Base-by-base conservation (phyloP, 208 protist species). In the Lotmaria passim region DNA sequence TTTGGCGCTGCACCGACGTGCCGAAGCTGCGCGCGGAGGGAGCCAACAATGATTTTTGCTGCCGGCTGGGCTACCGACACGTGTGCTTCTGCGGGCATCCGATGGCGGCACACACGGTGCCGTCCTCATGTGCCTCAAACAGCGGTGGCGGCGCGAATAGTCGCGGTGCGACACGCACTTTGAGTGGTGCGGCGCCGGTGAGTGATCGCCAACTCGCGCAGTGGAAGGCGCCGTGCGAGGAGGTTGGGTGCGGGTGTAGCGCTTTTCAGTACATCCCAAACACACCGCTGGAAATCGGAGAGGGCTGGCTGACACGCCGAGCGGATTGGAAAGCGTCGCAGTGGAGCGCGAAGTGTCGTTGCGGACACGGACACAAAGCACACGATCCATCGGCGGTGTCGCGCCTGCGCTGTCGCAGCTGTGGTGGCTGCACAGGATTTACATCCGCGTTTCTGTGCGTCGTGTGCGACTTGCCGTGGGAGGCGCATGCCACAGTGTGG, bases 331-430 rank as follows among this genome's bases (percentile, higher is more conserved):
- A 96, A 62, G 66, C 75, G 14, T 48, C 64, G 38, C 41, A 65
- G 66, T 96, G 86, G 86, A 85, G 81, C 14, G 68, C 84, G 38
- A 93, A 93, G 79, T 97, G 93, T 73, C 82, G 80, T 51, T 97
- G 91, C 81, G 71, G 82, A 7, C 89, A 97, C 69, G 81, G 83
- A 12, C 55, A 73, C 67, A 71, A 66, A 39, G 72, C 70, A 36
- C 93, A 97, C 71, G 68, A 85, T 41, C 67, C 85, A 1, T 26
- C 46, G 28, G 56, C 77, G 4, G 23, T 28, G 0, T 48, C 44
- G 7, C 15, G 11, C 21, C 23, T 78, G 67, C 86, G 87, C 56
- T 72, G 68, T 7, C 41, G 63, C 43, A 93, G 82, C 68, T 68
- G 73, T 31, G 73, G 55, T 33, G 75, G 81, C 60, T 96, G 90